phyloP scores from a whole-genome alignment of 306 rosid species.

The Quercus alba region DNA sequence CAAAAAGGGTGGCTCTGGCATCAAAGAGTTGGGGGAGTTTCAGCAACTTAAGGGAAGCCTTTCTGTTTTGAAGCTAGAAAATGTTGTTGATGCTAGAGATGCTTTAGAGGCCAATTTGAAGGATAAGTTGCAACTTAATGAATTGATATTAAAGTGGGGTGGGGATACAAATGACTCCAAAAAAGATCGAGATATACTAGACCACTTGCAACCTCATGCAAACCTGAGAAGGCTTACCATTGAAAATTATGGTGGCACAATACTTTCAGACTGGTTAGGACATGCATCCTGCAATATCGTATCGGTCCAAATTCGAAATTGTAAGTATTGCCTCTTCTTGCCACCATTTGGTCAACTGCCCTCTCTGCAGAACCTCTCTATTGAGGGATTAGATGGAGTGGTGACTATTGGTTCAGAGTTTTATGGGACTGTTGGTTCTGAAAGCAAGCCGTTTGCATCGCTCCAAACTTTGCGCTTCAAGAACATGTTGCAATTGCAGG shows the following conservation, averaged over 20 bases:
- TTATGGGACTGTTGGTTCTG: not conserved
- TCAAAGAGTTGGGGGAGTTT: conserved; percentile 5
- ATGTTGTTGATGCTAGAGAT: conserved; percentile 1
- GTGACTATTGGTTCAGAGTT: not conserved
- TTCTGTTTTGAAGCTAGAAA: conserved; percentile 6
- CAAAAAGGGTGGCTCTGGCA: not conserved
- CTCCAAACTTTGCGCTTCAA: conserved; percentile 1
- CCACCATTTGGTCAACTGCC: conserved; percentile 12
- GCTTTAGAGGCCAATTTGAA: not conserved
- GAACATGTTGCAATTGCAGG: not conserved
- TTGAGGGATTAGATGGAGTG: not conserved
- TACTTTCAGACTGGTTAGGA: conserved; percentile 12
- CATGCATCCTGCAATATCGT: not conserved
- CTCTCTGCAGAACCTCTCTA: not conserved
- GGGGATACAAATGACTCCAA: not conserved
- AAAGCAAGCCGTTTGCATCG: not conserved
- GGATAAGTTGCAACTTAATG: not conserved
- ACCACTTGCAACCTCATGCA: conserved; percentile 6
- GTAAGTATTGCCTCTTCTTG: not conserved
- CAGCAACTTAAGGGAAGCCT: not conserved
- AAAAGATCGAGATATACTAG: not conserved
- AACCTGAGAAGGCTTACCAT: conserved; percentile 11
- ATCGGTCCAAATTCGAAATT: not conserved
- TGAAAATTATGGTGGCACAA: conserved; percentile 8
- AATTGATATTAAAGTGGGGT: conserved; percentile 15